Evolutionary conservation across 371 early-diverging fungal species (phyloP), one percentile per base, ranked within the genome.

Genomic region (Lichtheimia corymbifera): DNA sequence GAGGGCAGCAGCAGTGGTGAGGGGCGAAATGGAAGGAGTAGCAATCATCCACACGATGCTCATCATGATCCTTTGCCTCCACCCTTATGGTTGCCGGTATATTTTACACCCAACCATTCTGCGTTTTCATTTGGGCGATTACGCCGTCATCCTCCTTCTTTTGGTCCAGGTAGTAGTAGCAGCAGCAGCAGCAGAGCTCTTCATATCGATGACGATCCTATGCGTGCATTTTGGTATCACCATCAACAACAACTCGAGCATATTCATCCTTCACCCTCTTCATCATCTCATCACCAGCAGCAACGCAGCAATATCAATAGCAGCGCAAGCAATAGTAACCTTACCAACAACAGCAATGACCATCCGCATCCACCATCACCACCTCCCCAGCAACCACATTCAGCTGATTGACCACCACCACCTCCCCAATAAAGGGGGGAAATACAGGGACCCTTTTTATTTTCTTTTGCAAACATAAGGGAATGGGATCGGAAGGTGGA

Each of bases 21-120:
- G 1, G 55, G 45, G 2, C 45, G 27, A 4, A 35, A 14, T 27
- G 42, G 12, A 13, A 27, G 25, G 40, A 45, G 24, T 40, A 53
- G 27, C 44, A 55, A 27, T 40, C 12, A 24, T 9, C 22, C n/a
- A 27, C 44, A 12, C 40, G 17, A 50, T 22, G 47, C n/a, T 4
- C 47, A 50, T 35, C 55, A 57, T 41, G 45, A 57, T 22, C 49
- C 58, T 1, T 28, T 66, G 18, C 61, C 66, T 27, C 61, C 66
- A 18, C 66, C 66, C 3, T 22, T 66, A 13, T 66, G 66, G 66
- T 24, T 66, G 9, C 66, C 66, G 4, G 62, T 66, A 4, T 66
- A 66, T 58, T 66, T 66, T 27, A 58, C 61, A 13, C 66, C 66
- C n/a, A 60, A 66, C 41, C 61, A 66, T 18, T 49, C 35, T n/a